Conservation (phyloP, 1,139 yeast genomes). For the Neolecta irregularis region DNA sequence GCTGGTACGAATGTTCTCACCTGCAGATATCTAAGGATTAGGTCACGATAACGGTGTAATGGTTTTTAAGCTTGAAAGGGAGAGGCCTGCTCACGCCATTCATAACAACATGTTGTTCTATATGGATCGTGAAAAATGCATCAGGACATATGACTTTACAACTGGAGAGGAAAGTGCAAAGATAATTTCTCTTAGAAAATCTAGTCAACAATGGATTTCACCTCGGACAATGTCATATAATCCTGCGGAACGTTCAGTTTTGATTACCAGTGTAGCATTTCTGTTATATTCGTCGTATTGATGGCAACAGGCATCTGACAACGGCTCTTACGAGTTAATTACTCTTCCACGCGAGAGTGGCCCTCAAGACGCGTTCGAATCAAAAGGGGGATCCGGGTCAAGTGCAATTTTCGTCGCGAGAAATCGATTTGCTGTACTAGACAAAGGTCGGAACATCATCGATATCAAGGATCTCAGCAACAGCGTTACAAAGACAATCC, state of each 20-base stretch:
- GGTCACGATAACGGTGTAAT: slow-evolving; percentile 87
- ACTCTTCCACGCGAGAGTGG: slow-evolving; percentile 73
- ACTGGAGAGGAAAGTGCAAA: slow-evolving; percentile 41
- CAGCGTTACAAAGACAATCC: slow-evolving; percentile 64
- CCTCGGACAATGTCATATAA: slow-evolving; percentile 77
- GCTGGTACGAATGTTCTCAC: slow-evolving; percentile 38
- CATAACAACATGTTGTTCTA: slow-evolving; percentile 57
- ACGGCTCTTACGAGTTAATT: slow-evolving; percentile 54
- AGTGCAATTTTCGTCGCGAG: slow-evolving; percentile 85
- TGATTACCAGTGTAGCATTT: slow-evolving; percentile 41
- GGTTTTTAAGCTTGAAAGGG: slow-evolving; percentile 95
- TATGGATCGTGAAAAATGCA: slow-evolving; percentile 73
- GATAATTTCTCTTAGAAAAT: slow-evolving; percentile 64
- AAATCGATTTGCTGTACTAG: slow-evolving; percentile 77
- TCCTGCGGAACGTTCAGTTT: slow-evolving; percentile 76
- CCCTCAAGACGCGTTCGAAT: slow-evolving; percentile 66
- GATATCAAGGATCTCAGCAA: slow-evolving; percentile 76
- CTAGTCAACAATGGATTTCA: slow-evolving; percentile 76
- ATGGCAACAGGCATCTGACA: slow-evolving; percentile 43
- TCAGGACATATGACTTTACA: slow-evolving; percentile 60
- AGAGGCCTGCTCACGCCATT: slow-evolving; percentile 76
- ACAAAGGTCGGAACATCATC: slow-evolving; percentile 46
- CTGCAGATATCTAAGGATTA: background rate
- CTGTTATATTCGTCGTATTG: too few species aligned
- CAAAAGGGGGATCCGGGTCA: slow-evolving; percentile 66